Evolutionary conservation across 306 rosid genomes (phyloP), one percentile per base, ranked within the genome.

Genomic region (Acacia crassicarpa): DNA sequence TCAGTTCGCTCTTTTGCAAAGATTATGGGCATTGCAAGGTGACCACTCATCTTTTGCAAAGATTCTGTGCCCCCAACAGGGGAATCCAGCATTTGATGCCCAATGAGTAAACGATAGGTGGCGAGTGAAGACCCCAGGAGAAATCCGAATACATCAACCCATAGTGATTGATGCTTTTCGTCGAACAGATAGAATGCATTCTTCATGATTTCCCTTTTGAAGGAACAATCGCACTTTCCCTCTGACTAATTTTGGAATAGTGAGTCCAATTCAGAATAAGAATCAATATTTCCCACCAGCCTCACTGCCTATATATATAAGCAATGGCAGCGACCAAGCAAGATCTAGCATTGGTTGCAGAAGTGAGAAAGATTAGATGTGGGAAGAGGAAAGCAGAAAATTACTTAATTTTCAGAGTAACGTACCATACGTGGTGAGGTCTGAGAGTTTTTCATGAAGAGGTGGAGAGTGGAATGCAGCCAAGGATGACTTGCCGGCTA

Each of bases 401-500:
- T 56, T 56, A 32, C 2, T 32, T 32, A 6, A 56, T 40, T 61
- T 38, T 61, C 17, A 9, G 48, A 51, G 11, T 17, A 17, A 19
- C 33, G 16, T 48, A 48, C 40, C 40, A 8, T 38, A 38, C 41
- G 58, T 76, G 1, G 58, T 76, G 1, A 73, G 87, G 82, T 83
- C 81, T 3, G 56, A 75, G 80, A 41, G 87, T 81, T 78, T 81
- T 78, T 78, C 85, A 84, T 81, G 82, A 1, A 87, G 80, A 81
- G 85, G 85, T 44, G 62, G 84, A 87, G 77, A 84, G 82, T 81
- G 76, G 40, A 72, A 78, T 87, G 63, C 44, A 84, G 90, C 87
- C 84, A 84, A 87, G 86, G 86, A 87, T 87, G 87, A 75, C 90
- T 81, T 87, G 87, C 90, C 86, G 67, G 35, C 19, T 35, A 23